Evolutionary conservation across 2,329 filamentous ascomycete species (phyloP), one percentile per base, ranked within the genome.

Genomic region (Metarhizium humberi): DNA sequence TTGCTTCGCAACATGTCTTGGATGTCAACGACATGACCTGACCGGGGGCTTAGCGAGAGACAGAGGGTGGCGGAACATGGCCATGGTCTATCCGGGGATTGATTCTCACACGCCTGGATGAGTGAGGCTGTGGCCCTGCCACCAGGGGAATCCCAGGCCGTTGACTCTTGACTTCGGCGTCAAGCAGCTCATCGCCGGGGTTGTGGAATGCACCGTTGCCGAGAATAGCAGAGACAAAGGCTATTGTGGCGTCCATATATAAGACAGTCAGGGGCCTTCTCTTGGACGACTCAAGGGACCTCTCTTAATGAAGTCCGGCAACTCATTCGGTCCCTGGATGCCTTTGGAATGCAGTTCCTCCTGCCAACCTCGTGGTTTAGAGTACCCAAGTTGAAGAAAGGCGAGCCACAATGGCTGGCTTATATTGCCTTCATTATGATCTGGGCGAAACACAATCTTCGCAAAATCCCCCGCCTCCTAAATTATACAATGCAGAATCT

Each of bases 381-480:
- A 7, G 32, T 34, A 11, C 10, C 32, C 32, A 34, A 11, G 32
- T 34, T 34, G 32, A 34, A 34, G 25, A 25, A 25, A 25, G 25
- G 5, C 38, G 13, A 40, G 38, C 38, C 13, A 40, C 38, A 32
- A 34, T 34, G 32, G 32, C 32, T 34, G 6, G 32, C 32, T 1
- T 34, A 34, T 34, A 34, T 34, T 34, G 32, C 32, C 32, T 34
- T 11, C 32, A 34, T 34, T 34, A 34, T 34, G 6, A 34, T 34
- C 32, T 34, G 32, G 32, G 32, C 32, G 32, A 34, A 34, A 11
- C 32, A 7, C 6, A 34, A 42, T 51, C 18, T 11, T 25, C 16
- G 18, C 18, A 7, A 13, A n/a, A 20, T 20, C 29, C 25, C 56
- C 56, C 20, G 54, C 56, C 54, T 53, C 54, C 46, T 47, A 45